phyloP scores from a whole-genome alignment of 495 filamentous ascomycete species.

The Acidomyces sp. region DNA sequence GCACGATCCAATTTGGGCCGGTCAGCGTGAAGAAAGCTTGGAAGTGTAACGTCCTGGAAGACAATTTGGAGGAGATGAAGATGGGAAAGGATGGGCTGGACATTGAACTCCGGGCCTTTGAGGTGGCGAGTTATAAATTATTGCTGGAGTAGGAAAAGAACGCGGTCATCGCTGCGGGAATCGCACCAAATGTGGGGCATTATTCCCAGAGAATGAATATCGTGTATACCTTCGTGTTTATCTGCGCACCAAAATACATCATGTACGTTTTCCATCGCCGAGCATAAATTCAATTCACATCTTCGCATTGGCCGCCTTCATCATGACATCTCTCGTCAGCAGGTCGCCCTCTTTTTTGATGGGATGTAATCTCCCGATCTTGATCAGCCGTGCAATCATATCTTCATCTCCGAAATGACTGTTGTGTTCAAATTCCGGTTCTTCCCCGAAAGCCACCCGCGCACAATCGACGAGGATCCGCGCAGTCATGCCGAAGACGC shows the following conservation, averaged over 20 bases:
- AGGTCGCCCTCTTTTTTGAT: slow-evolving; percentile 40
- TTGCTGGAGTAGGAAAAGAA: slow-evolving; percentile 41
- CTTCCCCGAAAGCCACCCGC: slow-evolving; percentile 61
- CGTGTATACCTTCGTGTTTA: too few relatives aligned
- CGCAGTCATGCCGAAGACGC: slow-evolving; percentile 88
- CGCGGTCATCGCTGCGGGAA: too few relatives aligned
- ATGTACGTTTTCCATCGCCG: neutral
- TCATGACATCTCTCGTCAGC: slow-evolving; percentile 45
- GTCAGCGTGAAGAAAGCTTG: slow-evolving; percentile 61
- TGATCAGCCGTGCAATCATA: slow-evolving; percentile 50
- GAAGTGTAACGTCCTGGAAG: slow-evolving; percentile 70
- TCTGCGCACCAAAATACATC: too few relatives aligned
- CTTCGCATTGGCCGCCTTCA: slow-evolving; percentile 43
- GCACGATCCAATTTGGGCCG: slow-evolving; percentile 44
- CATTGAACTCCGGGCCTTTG: slow-evolving; percentile 69
- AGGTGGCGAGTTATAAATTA: slow-evolving; percentile 75
- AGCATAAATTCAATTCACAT: too few relatives aligned
- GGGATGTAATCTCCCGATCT: slow-evolving; percentile 46
- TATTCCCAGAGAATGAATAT: too few relatives aligned
- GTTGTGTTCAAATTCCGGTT: slow-evolving; percentile 78
- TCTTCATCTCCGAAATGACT: slow-evolving; percentile 66
- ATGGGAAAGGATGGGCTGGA: slow-evolving; percentile 36
- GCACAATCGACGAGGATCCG: slow-evolving; percentile 77
- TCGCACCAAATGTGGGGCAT: too few relatives aligned
- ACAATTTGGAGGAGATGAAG: slow-evolving; percentile 48